phyloP scores from a whole-genome alignment of 257 asterid genomes.

The Euphrasia confusa region DNA sequence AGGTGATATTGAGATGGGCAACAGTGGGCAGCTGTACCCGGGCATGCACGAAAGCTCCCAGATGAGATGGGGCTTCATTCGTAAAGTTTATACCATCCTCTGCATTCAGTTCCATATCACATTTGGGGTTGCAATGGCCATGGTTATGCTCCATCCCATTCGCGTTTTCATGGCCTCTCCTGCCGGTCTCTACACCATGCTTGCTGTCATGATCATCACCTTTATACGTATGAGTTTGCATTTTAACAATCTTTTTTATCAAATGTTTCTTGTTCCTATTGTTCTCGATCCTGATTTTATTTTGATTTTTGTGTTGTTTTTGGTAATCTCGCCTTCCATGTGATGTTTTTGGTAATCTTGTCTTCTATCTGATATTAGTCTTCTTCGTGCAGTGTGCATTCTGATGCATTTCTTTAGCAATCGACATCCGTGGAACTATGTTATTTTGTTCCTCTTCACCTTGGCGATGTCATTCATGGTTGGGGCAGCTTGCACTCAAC shows the following conservation, averaged over 20 bases:
- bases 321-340: neutral
- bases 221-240: slow-evolving; percentile 22
- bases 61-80: slow-evolving; percentile 71
- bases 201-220: slow-evolving; percentile 34
- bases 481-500: slow-evolving; percentile 46
- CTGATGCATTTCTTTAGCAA: slow-evolving; percentile 25
- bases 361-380: too few species aligned
- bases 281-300: too few species aligned
- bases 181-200: slow-evolving; percentile 27
- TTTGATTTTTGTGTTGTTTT: neutral
- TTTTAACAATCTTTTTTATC: too few species aligned
- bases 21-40: slow-evolving; percentile 44
- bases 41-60: slow-evolving; percentile 51
- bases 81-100: slow-evolving; percentile 64
- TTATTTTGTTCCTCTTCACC: slow-evolving; percentile 53
- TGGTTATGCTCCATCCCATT: slow-evolving; percentile 39
- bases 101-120: slow-evolving; percentile 49
- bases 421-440: slow-evolving; percentile 64
- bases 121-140: slow-evolving; percentile 35
- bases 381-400: slow-evolving; percentile 38
- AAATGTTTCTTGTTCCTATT: too few species aligned
- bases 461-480: slow-evolving; percentile 41
- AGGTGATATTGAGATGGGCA: slow-evolving; percentile 37
- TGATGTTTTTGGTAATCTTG: neutral
- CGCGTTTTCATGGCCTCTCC: slow-evolving; percentile 32